A percentile compares a stretch with the other conserved stretches of the same genome.
These are phyloP conservation scores for Hirschioporus abietinus DNA, from an alignment of 768 basidiomycete species.

Conservation along the genomic window DNA sequence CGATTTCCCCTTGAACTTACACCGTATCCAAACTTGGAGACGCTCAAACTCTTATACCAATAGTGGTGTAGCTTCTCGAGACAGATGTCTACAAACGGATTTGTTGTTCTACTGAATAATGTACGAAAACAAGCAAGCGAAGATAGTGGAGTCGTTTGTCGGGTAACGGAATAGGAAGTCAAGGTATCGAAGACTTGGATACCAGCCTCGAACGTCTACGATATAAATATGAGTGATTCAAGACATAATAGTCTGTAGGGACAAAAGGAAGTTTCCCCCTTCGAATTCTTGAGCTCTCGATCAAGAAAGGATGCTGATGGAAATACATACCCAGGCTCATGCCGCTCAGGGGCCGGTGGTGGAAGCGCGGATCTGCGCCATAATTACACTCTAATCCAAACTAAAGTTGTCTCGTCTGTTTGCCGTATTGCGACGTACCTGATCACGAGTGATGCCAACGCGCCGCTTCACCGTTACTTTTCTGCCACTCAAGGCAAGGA, in stretches of 20 bases:
- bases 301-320: not conserved
- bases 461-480: not conserved
- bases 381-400: too few relatives aligned
- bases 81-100: too few relatives aligned
- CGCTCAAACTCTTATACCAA: too few relatives aligned
- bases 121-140: not conserved
- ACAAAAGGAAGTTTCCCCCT: not conserved
- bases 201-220: not conserved
- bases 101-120: not conserved
- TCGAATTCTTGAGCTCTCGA: not conserved
- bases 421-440: not conserved
- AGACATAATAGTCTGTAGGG: too few relatives aligned
- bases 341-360: not conserved
- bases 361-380: too few relatives aligned
- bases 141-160: too few relatives aligned
- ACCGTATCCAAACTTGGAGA: too few relatives aligned
- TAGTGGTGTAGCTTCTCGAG: too few relatives aligned
- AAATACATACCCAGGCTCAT: not conserved
- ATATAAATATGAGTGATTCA: not conserved
- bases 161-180: too few relatives aligned
- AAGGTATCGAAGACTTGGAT: too few relatives aligned
- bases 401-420: not conserved
- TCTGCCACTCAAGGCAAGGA: not conserved
- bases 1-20: too few relatives aligned
- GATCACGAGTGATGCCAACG: not conserved